Evolutionary conservation across 805 yeast genomes (phyloP), one percentile per base, ranked within the genome.

Genomic region (Lipomyces sp.): DNA sequence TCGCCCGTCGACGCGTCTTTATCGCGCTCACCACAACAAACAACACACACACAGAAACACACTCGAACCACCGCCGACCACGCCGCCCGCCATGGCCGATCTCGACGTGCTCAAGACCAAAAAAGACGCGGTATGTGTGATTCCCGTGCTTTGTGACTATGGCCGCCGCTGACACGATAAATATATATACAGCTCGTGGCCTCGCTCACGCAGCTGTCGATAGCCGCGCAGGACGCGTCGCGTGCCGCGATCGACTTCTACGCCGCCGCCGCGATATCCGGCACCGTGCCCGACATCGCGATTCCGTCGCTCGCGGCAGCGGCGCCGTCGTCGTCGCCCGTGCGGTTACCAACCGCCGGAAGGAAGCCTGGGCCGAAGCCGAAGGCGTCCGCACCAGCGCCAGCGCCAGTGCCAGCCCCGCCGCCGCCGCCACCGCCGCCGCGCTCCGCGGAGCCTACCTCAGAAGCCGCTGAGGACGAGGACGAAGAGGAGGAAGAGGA

Each of bases 61-160:
- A 6, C 28, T 11, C 28, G n/a, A 7, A 10, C 22, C 26, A 37
- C 26, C 40, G 28, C 43, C 18, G 16, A 22, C n/a, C n/a, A n/a
- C n/a, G n/a, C n/a, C n/a, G n/a, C 16, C 31, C 29, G 39, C 42
- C 19, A 45, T 45, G 49, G 36, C 49, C 28, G 51, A 47, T 26
- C 11, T 38, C 8, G 51, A 47, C 24, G 7, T 44, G 16, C 57
- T 67, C 50, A 66, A 67, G 46, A 57, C 57, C 37, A 62, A 63
- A 47, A 67, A 66, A 59, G 70, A 67, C 53, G 68, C 67, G 32
- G 70, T 67, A 65, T 52, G 70, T 66, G 42, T 11, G 18, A n/a
- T 28, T 26, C 24, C 42, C n/a, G 28, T 10, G 13, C 18, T 24
- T 31, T 22, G 16, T 39, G 42, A 18, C 14, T n/a, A 43, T 37